phyloP scores from a whole-genome alignment of 345 rosid species.

The Clarkia xantiana region DNA sequence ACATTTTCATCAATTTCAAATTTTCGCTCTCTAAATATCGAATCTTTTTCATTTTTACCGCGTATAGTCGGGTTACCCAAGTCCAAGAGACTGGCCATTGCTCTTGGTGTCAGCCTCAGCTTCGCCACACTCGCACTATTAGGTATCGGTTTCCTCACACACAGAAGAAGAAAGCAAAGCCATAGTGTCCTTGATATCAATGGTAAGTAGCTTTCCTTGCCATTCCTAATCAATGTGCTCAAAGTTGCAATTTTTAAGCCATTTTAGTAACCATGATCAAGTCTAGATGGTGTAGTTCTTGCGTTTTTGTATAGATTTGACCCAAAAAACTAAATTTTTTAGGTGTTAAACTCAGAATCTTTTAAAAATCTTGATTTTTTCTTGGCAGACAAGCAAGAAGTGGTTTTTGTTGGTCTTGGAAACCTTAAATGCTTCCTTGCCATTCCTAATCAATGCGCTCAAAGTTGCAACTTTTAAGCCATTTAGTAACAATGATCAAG shows the following conservation, averaged over 20 bases:
- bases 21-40: background rate
- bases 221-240: too few species aligned
- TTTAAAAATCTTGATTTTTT: background rate
- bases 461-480: too few species aligned
- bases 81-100: constrained; percentile 49
- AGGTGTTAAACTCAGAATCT: too few species aligned
- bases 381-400: constrained; percentile 53
- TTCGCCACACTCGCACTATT: constrained; percentile 34
- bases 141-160: constrained; percentile 42
- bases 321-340: too few species aligned
- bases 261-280: too few species aligned
- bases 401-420: constrained; percentile 48
- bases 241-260: too few species aligned
- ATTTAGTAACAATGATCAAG: too few species aligned
- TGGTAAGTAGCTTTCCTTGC: constrained; percentile 27
- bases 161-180: constrained; percentile 29
- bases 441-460: too few species aligned
- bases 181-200: constrained; percentile 25
- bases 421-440: constrained; percentile 48
- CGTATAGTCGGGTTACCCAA: constrained; percentile 28
- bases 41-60: constrained; percentile 1
- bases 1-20: background rate
- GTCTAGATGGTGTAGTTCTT: too few species aligned
- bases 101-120: constrained; percentile 56
- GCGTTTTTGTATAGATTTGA: too few species aligned